Percentiles rank a stretch among this genome's conserved stretches.
Evolutionary conservation across 2,329 filamentous ascomycete genomes (phyloP).

Genomic region (Ascochyta pisi): DNA sequence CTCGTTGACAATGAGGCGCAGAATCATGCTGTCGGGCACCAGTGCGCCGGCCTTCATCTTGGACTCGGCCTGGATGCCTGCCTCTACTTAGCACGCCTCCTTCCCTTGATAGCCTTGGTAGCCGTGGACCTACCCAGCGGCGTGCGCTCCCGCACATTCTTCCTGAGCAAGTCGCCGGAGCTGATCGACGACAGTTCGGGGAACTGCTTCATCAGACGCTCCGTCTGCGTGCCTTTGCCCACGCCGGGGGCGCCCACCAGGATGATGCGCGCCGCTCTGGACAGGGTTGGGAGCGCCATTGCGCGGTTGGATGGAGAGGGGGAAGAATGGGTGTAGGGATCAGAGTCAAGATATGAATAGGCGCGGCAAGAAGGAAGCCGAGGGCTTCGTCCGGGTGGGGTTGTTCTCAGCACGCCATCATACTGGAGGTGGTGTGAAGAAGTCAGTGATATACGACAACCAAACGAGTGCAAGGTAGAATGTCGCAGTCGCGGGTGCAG

Average conservation of each 20-base stretch:
- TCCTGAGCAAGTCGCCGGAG: slow-evolving; percentile 88
- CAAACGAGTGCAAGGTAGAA: too few species aligned
- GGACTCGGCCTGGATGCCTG: slow-evolving; percentile 88
- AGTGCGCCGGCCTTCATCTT: slow-evolving; percentile 87
- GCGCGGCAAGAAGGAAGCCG: slow-evolving; percentile 10
- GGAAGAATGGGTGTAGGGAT: not conserved
- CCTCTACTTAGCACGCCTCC: slow-evolving; percentile 16
- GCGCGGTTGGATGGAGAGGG: not conserved
- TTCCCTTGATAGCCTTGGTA: not conserved
- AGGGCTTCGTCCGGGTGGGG: slow-evolving; percentile 9
- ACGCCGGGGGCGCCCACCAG: slow-evolving; percentile 95
- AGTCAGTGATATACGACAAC: too few species aligned
- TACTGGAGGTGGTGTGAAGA: not conserved
- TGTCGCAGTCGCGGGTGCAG: too few species aligned
- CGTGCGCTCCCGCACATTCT: slow-evolving; percentile 90
- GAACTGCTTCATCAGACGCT: slow-evolving; percentile 84
- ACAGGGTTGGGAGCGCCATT: slow-evolving; percentile 36
- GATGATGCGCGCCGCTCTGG: slow-evolving; percentile 86
- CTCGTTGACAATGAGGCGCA: slow-evolving; percentile 90
- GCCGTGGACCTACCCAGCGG: slow-evolving; percentile 70
- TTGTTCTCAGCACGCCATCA: slow-evolving; percentile 14
- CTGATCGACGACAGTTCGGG: slow-evolving; percentile 90
- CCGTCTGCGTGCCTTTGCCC: slow-evolving; percentile 94
- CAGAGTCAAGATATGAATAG: not conserved
- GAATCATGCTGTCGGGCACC: slow-evolving; percentile 90